A percentile compares a stretch with the other conserved stretches of the same genome.
These are phyloP conservation scores for Sphaerobolus stellatus DNA, from an alignment of 1,284 basidiomycete species.

Conservation along the genomic window DNA sequence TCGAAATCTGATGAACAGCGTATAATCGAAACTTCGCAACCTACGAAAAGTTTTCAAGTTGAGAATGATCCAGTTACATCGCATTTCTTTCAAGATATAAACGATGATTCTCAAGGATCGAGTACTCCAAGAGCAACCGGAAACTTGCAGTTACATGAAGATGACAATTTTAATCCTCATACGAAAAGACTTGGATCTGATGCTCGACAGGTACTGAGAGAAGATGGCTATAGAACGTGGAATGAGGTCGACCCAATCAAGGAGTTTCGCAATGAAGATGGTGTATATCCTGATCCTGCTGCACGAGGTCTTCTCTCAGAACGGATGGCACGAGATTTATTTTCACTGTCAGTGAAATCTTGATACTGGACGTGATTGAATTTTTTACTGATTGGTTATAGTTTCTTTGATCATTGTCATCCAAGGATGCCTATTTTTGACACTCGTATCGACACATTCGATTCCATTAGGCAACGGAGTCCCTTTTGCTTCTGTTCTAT, in stretches of 20 bases:
- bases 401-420: slow-evolving; percentile 8
- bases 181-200: background rate
- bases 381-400: background rate
- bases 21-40: no score
- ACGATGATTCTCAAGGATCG: background rate
- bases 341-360: background rate
- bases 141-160: no score
- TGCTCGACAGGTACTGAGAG: slow-evolving; percentile 1
- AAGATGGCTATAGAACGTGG: slow-evolving; percentile 4
- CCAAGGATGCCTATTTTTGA: slow-evolving; percentile 12
- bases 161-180: background rate
- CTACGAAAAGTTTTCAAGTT: no score
- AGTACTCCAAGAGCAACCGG: no score
- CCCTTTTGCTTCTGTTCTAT: slow-evolving; percentile 7
- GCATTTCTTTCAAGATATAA: background rate
- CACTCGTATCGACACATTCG: slow-evolving; percentile 3
- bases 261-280: background rate
- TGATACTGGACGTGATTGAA: background rate
- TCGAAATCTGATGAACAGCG: no score
- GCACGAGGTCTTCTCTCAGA: background rate
- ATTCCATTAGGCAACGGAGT: slow-evolving; percentile 2
- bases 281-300: background rate
- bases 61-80: background rate
- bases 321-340: slow-evolving; percentile 1
- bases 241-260: slow-evolving; percentile 7